Conservation (phyloP, 352 stramenopile species). For the Pythium dissimile region DNA sequence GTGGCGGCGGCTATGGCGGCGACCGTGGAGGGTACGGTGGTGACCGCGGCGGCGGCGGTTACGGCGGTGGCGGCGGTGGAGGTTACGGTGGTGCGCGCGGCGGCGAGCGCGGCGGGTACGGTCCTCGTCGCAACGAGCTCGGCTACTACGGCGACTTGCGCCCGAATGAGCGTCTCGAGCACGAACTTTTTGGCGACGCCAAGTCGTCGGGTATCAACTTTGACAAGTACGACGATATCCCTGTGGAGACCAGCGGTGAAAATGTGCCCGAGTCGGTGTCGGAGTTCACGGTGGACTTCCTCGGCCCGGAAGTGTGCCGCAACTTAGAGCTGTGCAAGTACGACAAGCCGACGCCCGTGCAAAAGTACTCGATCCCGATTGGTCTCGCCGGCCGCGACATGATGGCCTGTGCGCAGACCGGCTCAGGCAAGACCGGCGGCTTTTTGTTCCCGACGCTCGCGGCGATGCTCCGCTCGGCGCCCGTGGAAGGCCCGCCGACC, state of each 20-base stretch:
- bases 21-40: conserved; percentile 28
- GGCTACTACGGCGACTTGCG: conserved; percentile 96
- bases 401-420: conserved; percentile 99
- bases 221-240: conserved; percentile 98
- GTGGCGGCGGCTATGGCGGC: conserved; percentile 22
- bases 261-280: conserved; percentile 92
- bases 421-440: conserved; percentile 95
- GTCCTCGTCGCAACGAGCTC: conserved; percentile 88
- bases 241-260: conserved; percentile 94
- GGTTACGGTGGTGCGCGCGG: conserved; percentile 1
- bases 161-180: conserved; percentile 90
- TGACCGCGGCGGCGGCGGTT: conserved; percentile 30
- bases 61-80: conserved; percentile 22
- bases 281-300: conserved; percentile 84
- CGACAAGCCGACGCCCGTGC: conserved; percentile 96
- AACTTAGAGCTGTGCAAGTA: conserved; percentile 95
- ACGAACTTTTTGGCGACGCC: conserved; percentile 90
- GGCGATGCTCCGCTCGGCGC: conserved; percentile 91
- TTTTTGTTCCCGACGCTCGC: conserved; percentile 97
- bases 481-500: conserved; percentile 39
- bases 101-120: conserved; percentile 41
- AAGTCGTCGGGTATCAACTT: conserved; percentile 98
- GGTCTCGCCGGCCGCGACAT: conserved; percentile 92
- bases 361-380: conserved; percentile 99
- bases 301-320: conserved; percentile 90